phyloP scores from a whole-genome alignment of 305 asterid genomes.

The Solanum hybrid region DNA sequence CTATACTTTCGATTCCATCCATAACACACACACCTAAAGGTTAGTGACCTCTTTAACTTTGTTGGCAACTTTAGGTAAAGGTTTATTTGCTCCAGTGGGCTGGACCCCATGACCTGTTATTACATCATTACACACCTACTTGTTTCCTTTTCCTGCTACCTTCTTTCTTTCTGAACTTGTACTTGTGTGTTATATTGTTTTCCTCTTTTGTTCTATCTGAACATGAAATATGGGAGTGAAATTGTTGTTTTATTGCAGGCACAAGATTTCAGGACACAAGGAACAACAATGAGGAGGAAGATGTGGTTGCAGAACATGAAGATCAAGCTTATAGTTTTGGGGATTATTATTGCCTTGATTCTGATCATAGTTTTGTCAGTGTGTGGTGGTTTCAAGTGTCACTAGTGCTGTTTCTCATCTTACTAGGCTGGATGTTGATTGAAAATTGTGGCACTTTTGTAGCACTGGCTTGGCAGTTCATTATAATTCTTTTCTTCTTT shows the following conservation, averaged over 20 bases:
- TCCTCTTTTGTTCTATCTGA: not conserved
- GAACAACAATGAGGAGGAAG: constrained; percentile 72
- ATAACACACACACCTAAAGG: not conserved
- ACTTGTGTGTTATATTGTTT: not conserved
- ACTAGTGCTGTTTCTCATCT: constrained; percentile 11
- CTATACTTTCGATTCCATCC: not conserved
- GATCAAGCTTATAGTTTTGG: constrained; percentile 71
- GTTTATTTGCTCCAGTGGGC: not conserved
- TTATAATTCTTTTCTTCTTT: not conserved
- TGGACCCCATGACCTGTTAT: not conserved
- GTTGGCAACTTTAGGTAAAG: not conserved
- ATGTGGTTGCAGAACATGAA: constrained; percentile 86
- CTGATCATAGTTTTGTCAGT: constrained; percentile 63
- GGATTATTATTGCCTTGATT: constrained; percentile 59
- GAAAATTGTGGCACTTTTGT: constrained; percentile 7
- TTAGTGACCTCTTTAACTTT: not conserved
- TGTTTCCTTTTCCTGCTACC: not conserved
- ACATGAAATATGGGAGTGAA: not conserved
- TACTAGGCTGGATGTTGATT: constrained; percentile 4
- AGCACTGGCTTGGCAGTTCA: constrained; percentile 5
- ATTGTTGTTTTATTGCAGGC: constrained; percentile 32
- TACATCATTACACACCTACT: not conserved
- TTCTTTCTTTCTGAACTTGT: constrained; percentile 1
- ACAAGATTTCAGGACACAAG: constrained; percentile 79
- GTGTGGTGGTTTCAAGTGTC: constrained; percentile 61